Evolutionary conservation across 2,329 filamentous ascomycete genomes (phyloP).

Genomic region (Nothophoma quercina): DNA sequence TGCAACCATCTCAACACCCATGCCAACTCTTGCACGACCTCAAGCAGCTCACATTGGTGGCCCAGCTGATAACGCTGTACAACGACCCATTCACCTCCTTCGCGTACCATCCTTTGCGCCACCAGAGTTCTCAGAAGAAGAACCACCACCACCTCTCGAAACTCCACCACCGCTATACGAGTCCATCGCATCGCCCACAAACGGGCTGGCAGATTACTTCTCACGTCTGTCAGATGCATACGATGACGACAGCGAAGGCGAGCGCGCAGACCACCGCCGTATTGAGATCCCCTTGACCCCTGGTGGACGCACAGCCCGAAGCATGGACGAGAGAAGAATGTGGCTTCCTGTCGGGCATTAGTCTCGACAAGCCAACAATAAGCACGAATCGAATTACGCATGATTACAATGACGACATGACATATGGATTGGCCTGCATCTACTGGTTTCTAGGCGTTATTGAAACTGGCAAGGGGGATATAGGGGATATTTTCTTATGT

Average conservation of each 20-base stretch:
- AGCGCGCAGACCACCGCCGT: conserved; percentile 48
- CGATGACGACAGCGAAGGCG: conserved; percentile 66
- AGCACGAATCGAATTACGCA: conserved; percentile 1
- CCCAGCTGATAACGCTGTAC: conserved; percentile 55
- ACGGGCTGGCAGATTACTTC: conserved; percentile 84
- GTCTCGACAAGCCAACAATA: conserved; percentile 4
- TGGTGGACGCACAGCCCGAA: conserved; percentile 67
- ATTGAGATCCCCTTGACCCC: conserved; percentile 69
- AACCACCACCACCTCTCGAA: conserved; percentile 74
- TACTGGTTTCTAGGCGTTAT: conserved; percentile 5
- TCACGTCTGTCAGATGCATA: conserved; percentile 72
- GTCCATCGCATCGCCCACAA: conserved; percentile 75
- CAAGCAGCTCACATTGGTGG: conserved; percentile 56
- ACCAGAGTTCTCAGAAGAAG: conserved; percentile 83
- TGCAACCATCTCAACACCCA: conserved; percentile 29
- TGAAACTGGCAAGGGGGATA: background rate
- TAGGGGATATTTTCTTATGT: conserved; percentile 15
- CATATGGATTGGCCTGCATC: conserved; percentile 10
- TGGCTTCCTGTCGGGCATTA: conserved; percentile 58
- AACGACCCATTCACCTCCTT: conserved; percentile 83
- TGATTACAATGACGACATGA: conserved; percentile 27
- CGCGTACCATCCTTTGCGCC: conserved; percentile 87
- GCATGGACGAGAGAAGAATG: conserved; percentile 68
- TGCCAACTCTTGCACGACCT: conserved; percentile 61
- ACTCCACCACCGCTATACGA: conserved; percentile 90